Conservation (phyloP, 2,329 filamentous ascomycete genomes). For the Acrocalymma vagum region DNA sequence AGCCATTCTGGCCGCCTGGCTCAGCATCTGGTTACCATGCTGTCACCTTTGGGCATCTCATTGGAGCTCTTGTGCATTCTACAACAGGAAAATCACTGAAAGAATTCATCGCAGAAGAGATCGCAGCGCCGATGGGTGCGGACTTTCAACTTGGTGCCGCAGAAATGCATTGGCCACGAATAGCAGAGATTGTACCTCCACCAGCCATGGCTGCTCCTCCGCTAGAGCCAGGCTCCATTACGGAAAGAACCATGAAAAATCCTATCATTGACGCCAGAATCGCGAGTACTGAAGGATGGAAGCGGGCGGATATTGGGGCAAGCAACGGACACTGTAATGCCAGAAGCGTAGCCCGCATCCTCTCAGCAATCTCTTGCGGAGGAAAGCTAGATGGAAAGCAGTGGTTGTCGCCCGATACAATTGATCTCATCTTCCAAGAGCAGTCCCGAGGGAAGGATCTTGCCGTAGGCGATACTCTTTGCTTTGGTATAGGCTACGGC, state of each 20-base stretch:
- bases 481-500: constrained; percentile 20
- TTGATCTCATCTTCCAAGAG: constrained; percentile 20
- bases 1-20: constrained; percentile 26
- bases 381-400: constrained; percentile 4
- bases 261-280: constrained; percentile 11
- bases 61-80: constrained; percentile 15
- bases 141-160: constrained; percentile 23
- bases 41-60: constrained; percentile 23
- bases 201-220: background rate
- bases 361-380: constrained; percentile 14
- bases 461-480: constrained; percentile 4
- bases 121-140: constrained; percentile 65
- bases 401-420: constrained; percentile 15
- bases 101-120: constrained; percentile 62
- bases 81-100: constrained; percentile 12
- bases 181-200: constrained; percentile 21
- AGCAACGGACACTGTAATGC: constrained; percentile 24
- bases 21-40: constrained; percentile 23
- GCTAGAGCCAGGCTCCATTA: background rate
- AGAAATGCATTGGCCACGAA: constrained; percentile 10
- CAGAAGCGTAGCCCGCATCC: constrained; percentile 12
- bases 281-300: constrained; percentile 10
- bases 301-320: constrained; percentile 6
- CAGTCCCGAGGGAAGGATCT: constrained; percentile 16
- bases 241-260: constrained; percentile 14